These are phyloP conservation scores for Acorus gramineus DNA, from an alignment of 106 monocot genomes.

Conservation along the genomic window DNA sequence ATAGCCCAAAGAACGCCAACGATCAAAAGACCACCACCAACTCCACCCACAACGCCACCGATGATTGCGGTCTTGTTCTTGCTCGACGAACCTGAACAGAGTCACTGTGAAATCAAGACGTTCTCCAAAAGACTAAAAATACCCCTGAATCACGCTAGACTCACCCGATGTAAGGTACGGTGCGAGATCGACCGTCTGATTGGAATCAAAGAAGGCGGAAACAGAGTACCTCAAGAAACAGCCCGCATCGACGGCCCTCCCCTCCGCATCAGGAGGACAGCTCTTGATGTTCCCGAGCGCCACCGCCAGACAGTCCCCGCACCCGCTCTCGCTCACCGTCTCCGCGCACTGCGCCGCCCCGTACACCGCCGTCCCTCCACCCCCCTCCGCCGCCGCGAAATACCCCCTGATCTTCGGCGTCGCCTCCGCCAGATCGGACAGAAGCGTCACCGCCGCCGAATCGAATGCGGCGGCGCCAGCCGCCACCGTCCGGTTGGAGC, in stretches of 20 bases:
- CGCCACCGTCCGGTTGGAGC: conserved; percentile 9
- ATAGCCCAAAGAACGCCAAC: conserved; percentile 13
- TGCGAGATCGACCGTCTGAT: conserved; percentile 37
- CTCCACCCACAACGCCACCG: conserved; percentile 36
- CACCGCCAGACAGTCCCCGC: background rate
- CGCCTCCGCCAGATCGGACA: conserved; percentile 17
- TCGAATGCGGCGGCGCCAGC: background rate
- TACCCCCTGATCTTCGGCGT: background rate
- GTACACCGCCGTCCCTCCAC: conserved; percentile 6
- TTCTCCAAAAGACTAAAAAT: background rate
- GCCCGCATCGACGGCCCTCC: background rate
- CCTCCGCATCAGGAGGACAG: background rate
- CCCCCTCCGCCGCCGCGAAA: background rate
- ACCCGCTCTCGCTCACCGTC: background rate
- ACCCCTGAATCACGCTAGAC: conserved; percentile 12
- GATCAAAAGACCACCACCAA: conserved; percentile 19
- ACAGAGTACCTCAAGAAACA: background rate
- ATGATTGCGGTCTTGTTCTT: conserved; percentile 20
- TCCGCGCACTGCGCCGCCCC: background rate
- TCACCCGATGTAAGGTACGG: too few species aligned
- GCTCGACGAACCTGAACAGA: conserved; percentile 19
- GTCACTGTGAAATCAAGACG: background rate
- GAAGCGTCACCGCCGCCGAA: conserved; percentile 8
- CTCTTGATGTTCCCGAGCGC: conserved; percentile 1
- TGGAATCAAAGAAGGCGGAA: conserved; percentile 20